These are phyloP conservation scores for Bisporella sp. DNA, from an alignment of 2,329 filamentous ascomycete genomes.

Conservation along the genomic window DNA sequence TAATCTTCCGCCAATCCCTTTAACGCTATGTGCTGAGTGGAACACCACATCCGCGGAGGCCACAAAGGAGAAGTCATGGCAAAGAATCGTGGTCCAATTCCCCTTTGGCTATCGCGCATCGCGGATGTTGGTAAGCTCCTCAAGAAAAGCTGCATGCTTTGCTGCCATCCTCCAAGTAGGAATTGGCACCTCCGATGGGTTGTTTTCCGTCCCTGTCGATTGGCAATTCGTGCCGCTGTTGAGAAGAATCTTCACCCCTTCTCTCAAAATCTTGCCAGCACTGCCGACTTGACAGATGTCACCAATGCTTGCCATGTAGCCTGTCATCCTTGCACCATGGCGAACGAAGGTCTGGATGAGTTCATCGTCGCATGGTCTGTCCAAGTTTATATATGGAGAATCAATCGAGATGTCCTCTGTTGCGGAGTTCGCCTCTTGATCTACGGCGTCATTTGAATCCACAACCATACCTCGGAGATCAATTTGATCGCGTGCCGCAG, in stretches of 20 bases:
- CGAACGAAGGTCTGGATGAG: constrained; percentile 11
- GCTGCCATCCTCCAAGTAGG: not conserved
- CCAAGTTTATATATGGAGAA: constrained; percentile 10
- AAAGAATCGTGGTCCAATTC: no score
- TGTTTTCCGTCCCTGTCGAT: not conserved
- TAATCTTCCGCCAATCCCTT: no score
- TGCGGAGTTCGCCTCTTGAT: not conserved
- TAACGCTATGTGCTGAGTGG: no score
- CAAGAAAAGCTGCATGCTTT: not conserved
- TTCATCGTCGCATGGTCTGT: constrained; percentile 13
- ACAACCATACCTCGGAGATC: not conserved
- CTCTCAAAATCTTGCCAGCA: constrained; percentile 6
- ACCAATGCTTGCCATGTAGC: constrained; percentile 10
- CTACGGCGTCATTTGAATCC: no score
- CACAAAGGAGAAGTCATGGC: no score
- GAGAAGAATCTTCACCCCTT: constrained; percentile 3
- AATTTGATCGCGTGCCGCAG: not conserved
- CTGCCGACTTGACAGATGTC: constrained; percentile 5
- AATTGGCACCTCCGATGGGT: not conserved
- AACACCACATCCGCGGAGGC: no score
- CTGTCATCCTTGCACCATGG: constrained; percentile 8
- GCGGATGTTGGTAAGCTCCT: not conserved
- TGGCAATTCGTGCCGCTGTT: not conserved
- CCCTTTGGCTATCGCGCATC: no score
- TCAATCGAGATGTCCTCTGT: not conserved